Conservation (phyloP, 352 stramenopile genomes). For the Phytopythium kandeliae region DNA sequence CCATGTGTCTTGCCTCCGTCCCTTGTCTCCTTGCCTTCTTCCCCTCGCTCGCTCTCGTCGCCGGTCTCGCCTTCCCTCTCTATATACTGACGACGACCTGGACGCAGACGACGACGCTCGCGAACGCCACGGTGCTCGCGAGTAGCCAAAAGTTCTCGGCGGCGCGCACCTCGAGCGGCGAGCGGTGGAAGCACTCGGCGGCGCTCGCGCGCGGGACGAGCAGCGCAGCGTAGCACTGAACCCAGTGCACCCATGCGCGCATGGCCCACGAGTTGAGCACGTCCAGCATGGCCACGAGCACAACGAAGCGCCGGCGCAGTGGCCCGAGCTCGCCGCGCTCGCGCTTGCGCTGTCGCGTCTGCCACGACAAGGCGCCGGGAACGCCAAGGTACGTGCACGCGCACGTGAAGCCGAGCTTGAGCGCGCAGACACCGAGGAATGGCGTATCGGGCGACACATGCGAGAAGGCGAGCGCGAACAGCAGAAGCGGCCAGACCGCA, state of each 20-base stretch:
- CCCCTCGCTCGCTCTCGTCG: too few relatives aligned
- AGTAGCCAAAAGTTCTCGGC: constrained; percentile 58
- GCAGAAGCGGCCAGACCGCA: constrained; percentile 66
- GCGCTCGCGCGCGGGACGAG: constrained; percentile 16
- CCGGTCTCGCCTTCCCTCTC: neutral
- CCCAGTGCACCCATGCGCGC: constrained; percentile 48
- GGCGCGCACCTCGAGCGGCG: constrained; percentile 41
- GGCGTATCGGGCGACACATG: constrained; percentile 27
- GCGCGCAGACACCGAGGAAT: constrained; percentile 37
- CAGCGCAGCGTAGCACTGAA: constrained; percentile 39
- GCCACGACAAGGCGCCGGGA: constrained; percentile 44
- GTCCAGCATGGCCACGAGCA: constrained; percentile 48
- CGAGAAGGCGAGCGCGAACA: constrained; percentile 49
- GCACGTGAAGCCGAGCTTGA: constrained; percentile 74
- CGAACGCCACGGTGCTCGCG: constrained; percentile 47
- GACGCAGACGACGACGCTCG: constrained; percentile 49
- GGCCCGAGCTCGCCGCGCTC: constrained; percentile 31
- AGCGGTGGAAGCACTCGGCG: constrained; percentile 30
- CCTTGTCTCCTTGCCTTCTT: too few relatives aligned
- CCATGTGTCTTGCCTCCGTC: too few relatives aligned
- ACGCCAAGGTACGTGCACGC: constrained; percentile 63
- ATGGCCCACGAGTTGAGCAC: constrained; percentile 56
- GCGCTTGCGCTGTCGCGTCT: constrained; percentile 49
- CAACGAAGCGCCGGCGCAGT: constrained; percentile 41
- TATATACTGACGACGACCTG: constrained; percentile 66